Evolutionary conservation across 805 yeast species (phyloP), one percentile per base, ranked within the genome.

Genomic region (Metschnikowia orientalis): DNA sequence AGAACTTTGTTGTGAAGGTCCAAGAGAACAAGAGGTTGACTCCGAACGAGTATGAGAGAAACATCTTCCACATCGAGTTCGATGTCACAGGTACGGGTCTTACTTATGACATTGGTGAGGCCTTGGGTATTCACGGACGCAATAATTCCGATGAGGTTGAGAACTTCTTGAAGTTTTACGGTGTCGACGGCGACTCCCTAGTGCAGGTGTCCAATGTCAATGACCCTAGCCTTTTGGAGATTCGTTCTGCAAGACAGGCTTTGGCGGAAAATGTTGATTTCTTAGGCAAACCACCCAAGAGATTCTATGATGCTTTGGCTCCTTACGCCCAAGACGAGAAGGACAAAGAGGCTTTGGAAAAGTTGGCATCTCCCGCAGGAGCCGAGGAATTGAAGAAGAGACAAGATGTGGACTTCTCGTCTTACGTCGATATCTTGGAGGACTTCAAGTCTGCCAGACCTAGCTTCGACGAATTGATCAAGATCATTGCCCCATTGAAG

Each of bases 31-130:
- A 79, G 66, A 77, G 97, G 51, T 81, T 90, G 42, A 90, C 97
- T 12, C 97, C 97, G 5, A 53, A 51, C 22, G 89, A 85, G 50
- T 90, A 90, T 61, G 86, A 85, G 42, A 85, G 97, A 67, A 84
- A 90, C 63, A 89, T 90, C 50, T 90, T 90, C 86, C 95, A 90
- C 56, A 82, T 90, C 48, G 97, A 90, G 64, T 87, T 90, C 47
- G 97, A 90, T 56, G 75, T 81, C 54, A 62, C 88, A 28, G 95
- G 94, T 33, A 88, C 97, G 22, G 96, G 95, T 16, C 69, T 90
- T 54, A 85, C 77, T 30, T 90, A 90, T 57, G 92, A 81, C 44
- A 87, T 90, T 54, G 97, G 97, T 57, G 97, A 90, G 69, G 96
- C 97, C 13, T 75, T 90, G 40, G 97, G 97, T 53, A 76, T 90